phyloP scores from a whole-genome alignment of 1,284 basidiomycete genomes.

The Heliocybe sulcata region DNA sequence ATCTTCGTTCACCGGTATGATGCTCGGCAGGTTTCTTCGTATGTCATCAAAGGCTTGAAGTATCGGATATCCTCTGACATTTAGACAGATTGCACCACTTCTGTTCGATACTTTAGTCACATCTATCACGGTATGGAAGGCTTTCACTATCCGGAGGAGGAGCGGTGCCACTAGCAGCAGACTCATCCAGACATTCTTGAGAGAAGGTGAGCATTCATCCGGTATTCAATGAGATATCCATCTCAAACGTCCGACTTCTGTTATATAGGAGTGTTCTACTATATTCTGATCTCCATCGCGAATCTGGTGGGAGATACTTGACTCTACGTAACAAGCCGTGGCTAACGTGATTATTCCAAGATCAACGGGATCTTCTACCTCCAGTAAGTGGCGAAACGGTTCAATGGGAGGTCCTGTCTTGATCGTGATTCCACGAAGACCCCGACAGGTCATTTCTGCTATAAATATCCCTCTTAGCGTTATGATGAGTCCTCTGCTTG shows the following conservation, averaged over 20 bases:
- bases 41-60: constrained; percentile 17
- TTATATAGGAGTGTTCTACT: constrained; percentile 68
- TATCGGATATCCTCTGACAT: constrained; percentile 4
- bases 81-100: constrained; percentile 61
- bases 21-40: constrained; percentile 60
- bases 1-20: constrained; percentile 8
- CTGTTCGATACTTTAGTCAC: constrained; percentile 74
- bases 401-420: not conserved
- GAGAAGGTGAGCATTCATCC: constrained; percentile 49
- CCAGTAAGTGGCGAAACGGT: constrained; percentile 39
- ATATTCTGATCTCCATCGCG: constrained; percentile 72
- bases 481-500: constrained; percentile 75
- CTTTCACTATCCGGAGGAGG: constrained; percentile 61
- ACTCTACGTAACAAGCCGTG: constrained; percentile 1
- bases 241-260: not conserved
- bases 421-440: constrained; percentile 32
- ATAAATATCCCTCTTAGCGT: constrained; percentile 79
- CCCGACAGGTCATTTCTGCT: constrained; percentile 73
- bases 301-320: constrained; percentile 40
- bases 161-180: constrained; percentile 70
- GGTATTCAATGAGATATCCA: not conserved
- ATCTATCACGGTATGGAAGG: constrained; percentile 69
- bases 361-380: constrained; percentile 79
- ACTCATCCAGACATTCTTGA: constrained; percentile 74
- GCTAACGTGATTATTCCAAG: constrained; percentile 16